Base-by-base conservation (phyloP, 2,329 filamentous ascomycete genomes). In the Claviceps citrina region DNA sequence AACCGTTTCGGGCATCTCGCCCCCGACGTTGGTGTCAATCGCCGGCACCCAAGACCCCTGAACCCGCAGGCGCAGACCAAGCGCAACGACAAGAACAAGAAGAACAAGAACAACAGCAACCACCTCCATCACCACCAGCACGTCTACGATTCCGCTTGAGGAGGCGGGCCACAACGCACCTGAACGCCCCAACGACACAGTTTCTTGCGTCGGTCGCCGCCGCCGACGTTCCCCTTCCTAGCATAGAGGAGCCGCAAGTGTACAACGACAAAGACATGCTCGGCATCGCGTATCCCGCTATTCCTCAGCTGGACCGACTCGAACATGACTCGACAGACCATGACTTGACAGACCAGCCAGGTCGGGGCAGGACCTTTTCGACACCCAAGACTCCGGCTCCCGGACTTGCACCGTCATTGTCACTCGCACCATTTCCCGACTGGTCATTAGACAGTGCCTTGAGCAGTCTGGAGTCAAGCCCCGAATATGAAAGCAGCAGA, bases 181-280 rank as follows among this genome's bases (percentile, higher is more conserved):
- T 72, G 9, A 57, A 65, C 43, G 73, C 73, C 28, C 73, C 76
- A 2, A 79, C 76, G 1, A 66, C 76, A 50, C 73, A 79, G 38
- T 80, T 80, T 50, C 66, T 80, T n/a, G 75, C 73, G 3, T 78
- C 74, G 4, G 76, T 80, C 42, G 75, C 73, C 33, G 73, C 74
- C 15, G 76, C 73, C 44, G 76, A 80, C 52, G 62, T 77, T 4
- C 73, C 75, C 19, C 69, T 80, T 38, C 76, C 74, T 12, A 78
- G 74, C 54, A 77, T 80, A 41, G 76, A 80, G 55, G 64, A 71
- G 44, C 67, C 71, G 38, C 62, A 65, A 31, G 55, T 60, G 19
- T 49, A 59, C 30, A 63, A 69, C 48, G 61, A 64, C 42, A 36
- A 47, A 47, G 62, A 65, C 31, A 66, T 68, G 62, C 51, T 57